phyloP scores from a whole-genome alignment of 1,284 basidiomycete genomes.

The Ganoderma resinaceum region DNA sequence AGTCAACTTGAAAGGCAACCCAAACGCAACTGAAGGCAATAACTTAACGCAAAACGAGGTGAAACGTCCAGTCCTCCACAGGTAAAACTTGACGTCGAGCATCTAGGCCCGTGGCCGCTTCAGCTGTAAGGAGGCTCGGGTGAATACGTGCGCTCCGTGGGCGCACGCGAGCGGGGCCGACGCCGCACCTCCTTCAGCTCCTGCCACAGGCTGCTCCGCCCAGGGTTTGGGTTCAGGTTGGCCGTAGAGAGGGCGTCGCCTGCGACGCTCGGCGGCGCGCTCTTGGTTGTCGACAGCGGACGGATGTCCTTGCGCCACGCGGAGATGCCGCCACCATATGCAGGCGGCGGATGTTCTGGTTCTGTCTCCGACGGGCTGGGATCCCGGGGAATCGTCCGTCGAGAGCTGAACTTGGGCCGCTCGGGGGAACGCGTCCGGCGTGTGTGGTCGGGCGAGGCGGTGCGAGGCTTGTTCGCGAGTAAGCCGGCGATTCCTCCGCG shows the following conservation, averaged over 20 bases:
- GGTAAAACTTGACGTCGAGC: not conserved
- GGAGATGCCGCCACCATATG: slow-evolving; percentile 22
- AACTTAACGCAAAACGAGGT: slow-evolving; percentile 26
- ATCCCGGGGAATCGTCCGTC: slow-evolving; percentile 37
- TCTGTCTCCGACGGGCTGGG: slow-evolving; percentile 47
- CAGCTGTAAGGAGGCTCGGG: slow-evolving; percentile 28
- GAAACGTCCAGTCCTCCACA: slow-evolving; percentile 19
- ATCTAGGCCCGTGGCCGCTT: not conserved
- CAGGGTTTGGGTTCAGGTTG: slow-evolving; percentile 18
- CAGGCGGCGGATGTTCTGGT: slow-evolving; percentile 45
- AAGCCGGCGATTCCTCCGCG: slow-evolving; percentile 48
- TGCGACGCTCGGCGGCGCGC: slow-evolving; percentile 35
- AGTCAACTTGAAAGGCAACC: slow-evolving; percentile 2
- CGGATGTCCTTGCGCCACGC: slow-evolving; percentile 32
- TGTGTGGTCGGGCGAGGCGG: slow-evolving; percentile 20
- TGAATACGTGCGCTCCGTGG: slow-evolving; percentile 47
- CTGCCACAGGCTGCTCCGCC: slow-evolving; percentile 60
- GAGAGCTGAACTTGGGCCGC: slow-evolving; percentile 41
- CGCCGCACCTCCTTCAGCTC: slow-evolving; percentile 62
- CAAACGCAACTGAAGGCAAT: slow-evolving; percentile 20
- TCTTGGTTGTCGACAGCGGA: slow-evolving; percentile 41
- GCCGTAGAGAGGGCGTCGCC: slow-evolving; percentile 15
- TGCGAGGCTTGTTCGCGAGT: slow-evolving; percentile 34
- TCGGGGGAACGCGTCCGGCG: slow-evolving; percentile 40
- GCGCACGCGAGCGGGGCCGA: slow-evolving; percentile 53